phyloP scores from a whole-genome alignment of 2,329 filamentous ascomycete species.

The Neofusicoccum sp. region DNA sequence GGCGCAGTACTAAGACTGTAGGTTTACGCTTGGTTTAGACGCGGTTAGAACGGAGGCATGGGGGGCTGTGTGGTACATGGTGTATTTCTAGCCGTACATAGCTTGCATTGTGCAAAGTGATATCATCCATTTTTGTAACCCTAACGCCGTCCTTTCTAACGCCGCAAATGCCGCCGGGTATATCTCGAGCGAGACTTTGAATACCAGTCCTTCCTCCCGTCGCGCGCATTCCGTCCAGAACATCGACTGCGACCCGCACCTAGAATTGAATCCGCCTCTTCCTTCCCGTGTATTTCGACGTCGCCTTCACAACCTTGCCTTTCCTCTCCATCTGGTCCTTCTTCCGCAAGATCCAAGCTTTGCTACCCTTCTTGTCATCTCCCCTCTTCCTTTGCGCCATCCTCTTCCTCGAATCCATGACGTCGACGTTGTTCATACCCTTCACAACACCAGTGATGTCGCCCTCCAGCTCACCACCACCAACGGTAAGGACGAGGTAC shows the following conservation, averaged over 20 bases:
- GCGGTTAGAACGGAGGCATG: constrained; percentile 11
- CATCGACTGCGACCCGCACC: constrained; percentile 7
- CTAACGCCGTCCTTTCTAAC: constrained; percentile 32
- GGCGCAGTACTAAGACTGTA: constrained; percentile 33
- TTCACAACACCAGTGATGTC: constrained; percentile 90
- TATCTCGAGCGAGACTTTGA: constrained; percentile 11
- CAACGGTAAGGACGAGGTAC: constrained; percentile 93
- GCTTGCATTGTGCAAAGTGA: constrained; percentile 34
- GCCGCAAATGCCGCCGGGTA: constrained; percentile 15
- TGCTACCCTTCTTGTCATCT: constrained; percentile 74
- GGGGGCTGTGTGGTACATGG: constrained; percentile 27
- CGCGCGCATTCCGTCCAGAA: background rate
- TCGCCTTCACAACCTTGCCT: constrained; percentile 89
- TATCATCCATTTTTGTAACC: constrained; percentile 16
- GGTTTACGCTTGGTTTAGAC: constrained; percentile 3
- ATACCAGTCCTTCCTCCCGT: background rate
- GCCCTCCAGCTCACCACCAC: constrained; percentile 58
- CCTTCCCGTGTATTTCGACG: constrained; percentile 89
- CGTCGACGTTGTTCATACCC: constrained; percentile 82
- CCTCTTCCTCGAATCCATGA: constrained; percentile 57
- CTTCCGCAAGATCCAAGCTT: constrained; percentile 79
- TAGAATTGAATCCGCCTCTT: constrained; percentile 80
- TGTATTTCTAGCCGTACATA: constrained; percentile 44
- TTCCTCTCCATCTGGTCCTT: constrained; percentile 93
- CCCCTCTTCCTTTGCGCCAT: constrained; percentile 53